Conservation (phyloP, 441 rosid species). For the Iberis amara region DNA sequence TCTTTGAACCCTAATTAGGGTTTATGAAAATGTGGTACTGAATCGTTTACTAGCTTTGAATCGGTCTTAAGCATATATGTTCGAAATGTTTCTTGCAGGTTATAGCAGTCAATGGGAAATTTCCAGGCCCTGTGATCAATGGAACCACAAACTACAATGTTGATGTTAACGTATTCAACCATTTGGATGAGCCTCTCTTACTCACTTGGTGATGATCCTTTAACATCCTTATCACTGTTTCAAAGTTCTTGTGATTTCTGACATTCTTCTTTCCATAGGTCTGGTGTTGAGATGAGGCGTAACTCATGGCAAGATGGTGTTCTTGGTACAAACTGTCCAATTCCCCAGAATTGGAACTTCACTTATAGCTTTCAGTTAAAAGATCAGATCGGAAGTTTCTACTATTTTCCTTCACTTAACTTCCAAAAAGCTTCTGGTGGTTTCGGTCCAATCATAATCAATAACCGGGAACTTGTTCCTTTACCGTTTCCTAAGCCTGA, state of each 20-base stretch:
- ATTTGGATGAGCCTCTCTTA: constrained; percentile 74
- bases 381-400: constrained; percentile 93
- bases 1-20: too few relatives aligned
- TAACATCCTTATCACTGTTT: background rate
- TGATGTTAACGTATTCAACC: constrained; percentile 52
- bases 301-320: constrained; percentile 95
- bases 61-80: background rate
- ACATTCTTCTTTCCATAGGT: constrained; percentile 38
- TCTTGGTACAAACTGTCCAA: constrained; percentile 78
- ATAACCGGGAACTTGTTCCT: constrained; percentile 45
- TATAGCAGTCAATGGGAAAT: constrained; percentile 66
- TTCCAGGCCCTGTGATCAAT: constrained; percentile 71
- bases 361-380: constrained; percentile 77
- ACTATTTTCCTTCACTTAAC: constrained; percentile 71
- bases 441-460: constrained; percentile 68
- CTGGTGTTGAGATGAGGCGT: constrained; percentile 80
- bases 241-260: background rate
- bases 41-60: background rate
- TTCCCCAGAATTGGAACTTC: constrained; percentile 55
- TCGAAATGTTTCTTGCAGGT: constrained; percentile 45
- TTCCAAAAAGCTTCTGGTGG: constrained; percentile 93
- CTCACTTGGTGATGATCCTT: constrained; percentile 59
- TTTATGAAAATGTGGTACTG: constrained; percentile 11
- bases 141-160: constrained; percentile 75
- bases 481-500: constrained; percentile 74